phyloP scores from a whole-genome alignment of 768 basidiomycete genomes.

The Psilocybe sp. region DNA sequence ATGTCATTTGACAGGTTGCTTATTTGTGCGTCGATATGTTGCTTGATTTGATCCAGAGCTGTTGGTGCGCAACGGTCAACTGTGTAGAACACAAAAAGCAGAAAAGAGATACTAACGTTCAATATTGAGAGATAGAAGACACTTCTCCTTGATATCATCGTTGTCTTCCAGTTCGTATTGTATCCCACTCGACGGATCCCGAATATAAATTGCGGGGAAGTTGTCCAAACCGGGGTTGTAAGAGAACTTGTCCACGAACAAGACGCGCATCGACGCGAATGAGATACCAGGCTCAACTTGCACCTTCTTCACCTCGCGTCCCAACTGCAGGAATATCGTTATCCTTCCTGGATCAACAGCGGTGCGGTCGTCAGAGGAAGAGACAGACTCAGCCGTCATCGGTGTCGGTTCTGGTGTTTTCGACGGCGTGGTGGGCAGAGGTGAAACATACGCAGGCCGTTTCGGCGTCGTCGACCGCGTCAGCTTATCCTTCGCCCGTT shows the following conservation, averaged over 20 bases:
- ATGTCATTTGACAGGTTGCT: constrained; percentile 81
- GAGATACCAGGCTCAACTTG: constrained; percentile 67
- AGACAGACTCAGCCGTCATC: constrained; percentile 5
- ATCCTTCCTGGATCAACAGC: constrained; percentile 38
- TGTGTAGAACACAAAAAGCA: constrained; percentile 2
- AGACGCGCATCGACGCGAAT: constrained; percentile 71
- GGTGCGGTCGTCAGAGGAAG: constrained; percentile 13
- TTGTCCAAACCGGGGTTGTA: constrained; percentile 92
- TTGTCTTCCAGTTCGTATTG: constrained; percentile 96
- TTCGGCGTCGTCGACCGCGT: constrained; percentile 36
- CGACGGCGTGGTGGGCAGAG: constrained; percentile 43
- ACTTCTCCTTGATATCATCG: constrained; percentile 87
- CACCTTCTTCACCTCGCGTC: constrained; percentile 88
- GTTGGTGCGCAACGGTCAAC: constrained; percentile 8
- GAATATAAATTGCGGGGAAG: constrained; percentile 94
- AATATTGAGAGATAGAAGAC: constrained; percentile 88
- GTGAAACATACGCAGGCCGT: constrained; percentile 43
- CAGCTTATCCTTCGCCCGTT: constrained; percentile 23
- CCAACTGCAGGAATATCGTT: constrained; percentile 85
- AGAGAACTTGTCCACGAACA: constrained; percentile 94
- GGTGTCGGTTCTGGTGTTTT: constrained; percentile 35
- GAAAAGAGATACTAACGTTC: constrained; percentile 72
- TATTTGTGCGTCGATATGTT: constrained; percentile 94
- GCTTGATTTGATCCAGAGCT: constrained; percentile 99
- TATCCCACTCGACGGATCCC: constrained; percentile 88